Conservation (phyloP, 345 rosid genomes). For the Eucalyptus lansdowneana region DNA sequence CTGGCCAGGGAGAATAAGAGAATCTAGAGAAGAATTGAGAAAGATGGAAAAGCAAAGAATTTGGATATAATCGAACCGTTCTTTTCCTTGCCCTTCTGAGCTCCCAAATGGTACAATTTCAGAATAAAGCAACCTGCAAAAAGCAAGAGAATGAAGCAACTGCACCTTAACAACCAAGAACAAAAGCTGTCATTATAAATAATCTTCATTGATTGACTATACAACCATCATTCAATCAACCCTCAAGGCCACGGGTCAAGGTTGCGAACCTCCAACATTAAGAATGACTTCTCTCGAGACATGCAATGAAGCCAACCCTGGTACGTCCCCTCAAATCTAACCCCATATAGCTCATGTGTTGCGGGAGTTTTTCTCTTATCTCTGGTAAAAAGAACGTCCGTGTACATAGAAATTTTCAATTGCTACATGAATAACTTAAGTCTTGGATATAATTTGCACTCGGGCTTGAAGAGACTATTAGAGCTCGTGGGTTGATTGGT, state of each 20-base stretch:
- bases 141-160: not conserved
- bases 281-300: not conserved
- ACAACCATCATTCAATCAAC: not conserved
- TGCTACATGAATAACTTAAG: not conserved
- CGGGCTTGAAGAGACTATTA: no score
- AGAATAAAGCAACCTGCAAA: not conserved
- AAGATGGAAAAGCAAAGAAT: not conserved
- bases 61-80: not conserved
- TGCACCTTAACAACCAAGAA: not conserved
- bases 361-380: not conserved
- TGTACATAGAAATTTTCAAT: not conserved
- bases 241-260: not conserved
- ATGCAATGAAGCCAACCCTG: not conserved
- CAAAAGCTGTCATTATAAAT: not conserved
- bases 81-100: not conserved
- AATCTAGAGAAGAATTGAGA: not conserved
- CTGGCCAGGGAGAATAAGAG: not conserved
- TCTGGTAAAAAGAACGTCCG: not conserved
- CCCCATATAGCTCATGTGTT: not conserved
- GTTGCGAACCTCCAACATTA: not conserved
- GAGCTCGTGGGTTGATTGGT: no score
- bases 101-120: not conserved
- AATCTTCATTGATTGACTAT: not conserved
- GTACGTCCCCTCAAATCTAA: not conserved
- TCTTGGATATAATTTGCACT: no score